phyloP scores from a whole-genome alignment of 805 yeast species.

The Starmerella tilneyi region DNA sequence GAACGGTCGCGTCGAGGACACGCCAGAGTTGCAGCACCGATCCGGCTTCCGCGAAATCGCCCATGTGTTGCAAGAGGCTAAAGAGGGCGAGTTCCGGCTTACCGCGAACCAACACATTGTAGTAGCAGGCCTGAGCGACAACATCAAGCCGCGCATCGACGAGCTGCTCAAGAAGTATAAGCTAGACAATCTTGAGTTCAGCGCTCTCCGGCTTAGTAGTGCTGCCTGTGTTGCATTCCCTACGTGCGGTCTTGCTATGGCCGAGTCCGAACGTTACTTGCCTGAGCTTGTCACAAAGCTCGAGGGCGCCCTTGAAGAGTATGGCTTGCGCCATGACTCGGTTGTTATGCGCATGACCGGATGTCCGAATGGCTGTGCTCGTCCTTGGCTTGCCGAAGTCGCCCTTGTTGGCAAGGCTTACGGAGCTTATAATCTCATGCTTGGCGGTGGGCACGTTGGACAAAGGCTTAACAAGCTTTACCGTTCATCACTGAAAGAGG shows the following conservation, averaged over 20 bases:
- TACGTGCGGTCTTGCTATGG: conserved; percentile 98
- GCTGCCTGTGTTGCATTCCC: conserved; percentile 98
- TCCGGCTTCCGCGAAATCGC: conserved; percentile 77
- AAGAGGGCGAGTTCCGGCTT: conserved; percentile 68
- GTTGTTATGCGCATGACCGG: conserved; percentile 98
- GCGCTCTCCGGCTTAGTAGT: conserved; percentile 78
- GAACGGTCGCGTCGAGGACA: conserved; percentile 92
- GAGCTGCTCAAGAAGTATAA: conserved; percentile 57
- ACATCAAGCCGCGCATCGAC: conserved; percentile 54
- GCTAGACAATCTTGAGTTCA: conserved; percentile 71
- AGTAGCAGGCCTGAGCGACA: conserved; percentile 61
- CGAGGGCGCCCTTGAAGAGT: conserved; percentile 79
- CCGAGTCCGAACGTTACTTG: conserved; percentile 87
- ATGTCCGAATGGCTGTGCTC: conserved; percentile 96
- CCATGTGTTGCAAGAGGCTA: conserved; percentile 42
- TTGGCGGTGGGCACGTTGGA: conserved; percentile 94
- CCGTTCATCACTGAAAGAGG: conserved; percentile 80
- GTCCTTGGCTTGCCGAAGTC: conserved; percentile 96
- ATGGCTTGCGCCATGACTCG: conserved; percentile 87
- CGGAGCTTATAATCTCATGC: conserved; percentile 84
- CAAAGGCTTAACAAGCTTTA: conserved; percentile 83
- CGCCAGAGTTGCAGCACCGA: conserved; percentile 81
- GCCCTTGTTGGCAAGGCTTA: conserved; percentile 92
- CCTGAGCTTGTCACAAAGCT: conserved; percentile 73
- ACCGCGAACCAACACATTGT: conserved; percentile 94